Evolutionary conservation across 192 early-diverging fungal species (phyloP).

Genomic region (Gigaspora rosea): DNA sequence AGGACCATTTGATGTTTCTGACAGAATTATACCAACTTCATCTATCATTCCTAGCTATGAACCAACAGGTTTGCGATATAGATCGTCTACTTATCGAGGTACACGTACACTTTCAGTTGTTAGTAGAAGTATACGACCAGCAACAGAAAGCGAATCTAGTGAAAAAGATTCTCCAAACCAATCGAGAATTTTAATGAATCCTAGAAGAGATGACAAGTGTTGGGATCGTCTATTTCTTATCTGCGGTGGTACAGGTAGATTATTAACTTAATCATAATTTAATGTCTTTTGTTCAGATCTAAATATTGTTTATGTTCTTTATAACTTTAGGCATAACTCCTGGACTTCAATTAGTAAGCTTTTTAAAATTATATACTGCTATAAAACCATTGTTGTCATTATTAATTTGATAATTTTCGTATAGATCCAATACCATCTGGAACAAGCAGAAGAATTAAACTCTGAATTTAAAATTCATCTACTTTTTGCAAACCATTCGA

Average conservation of each 20-base stretch:
- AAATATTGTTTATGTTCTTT: no score
- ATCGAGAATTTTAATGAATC: conserved; percentile 17
- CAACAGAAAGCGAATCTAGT: not conserved
- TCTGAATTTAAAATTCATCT: conserved; percentile 1
- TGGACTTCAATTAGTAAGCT: conserved; percentile 67
- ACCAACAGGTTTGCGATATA: not conserved
- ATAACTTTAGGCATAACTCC: conserved; percentile 66
- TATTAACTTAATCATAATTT: no score
- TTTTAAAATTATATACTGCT: not conserved
- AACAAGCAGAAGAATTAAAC: not conserved
- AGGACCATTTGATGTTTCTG: conserved; percentile 30
- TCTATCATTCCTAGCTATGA: not conserved
- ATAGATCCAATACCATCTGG: not conserved
- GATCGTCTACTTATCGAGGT: not conserved
- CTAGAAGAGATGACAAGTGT: conserved; percentile 5
- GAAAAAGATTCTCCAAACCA: not conserved
- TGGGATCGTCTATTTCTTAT: conserved; percentile 62
- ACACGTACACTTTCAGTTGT: not conserved
- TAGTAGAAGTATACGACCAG: not conserved
- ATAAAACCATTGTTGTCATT: not conserved
- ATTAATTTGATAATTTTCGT: no score
- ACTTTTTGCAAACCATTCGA: conserved; percentile 5
- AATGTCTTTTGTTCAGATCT: no score
- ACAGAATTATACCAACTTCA: conserved; percentile 9
- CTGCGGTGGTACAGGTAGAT: conserved; percentile 81